phyloP scores from a whole-genome alignment of 2,329 filamentous ascomycete genomes.

The Phoma herbarum region DNA sequence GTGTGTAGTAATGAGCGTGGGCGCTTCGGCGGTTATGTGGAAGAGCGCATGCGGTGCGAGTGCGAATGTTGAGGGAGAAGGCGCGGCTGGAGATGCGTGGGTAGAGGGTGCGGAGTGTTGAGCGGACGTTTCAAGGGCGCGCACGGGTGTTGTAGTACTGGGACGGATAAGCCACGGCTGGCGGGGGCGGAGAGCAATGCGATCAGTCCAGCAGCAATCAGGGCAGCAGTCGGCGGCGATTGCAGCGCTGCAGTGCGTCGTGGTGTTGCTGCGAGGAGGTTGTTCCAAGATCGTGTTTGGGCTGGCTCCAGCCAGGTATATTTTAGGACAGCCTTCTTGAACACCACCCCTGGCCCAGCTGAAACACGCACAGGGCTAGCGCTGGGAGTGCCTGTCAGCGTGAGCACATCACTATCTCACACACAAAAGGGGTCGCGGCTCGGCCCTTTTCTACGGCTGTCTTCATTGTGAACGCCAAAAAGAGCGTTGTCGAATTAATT shows the following conservation, averaged over 20 bases:
- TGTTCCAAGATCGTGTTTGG: slow-evolving; percentile 12
- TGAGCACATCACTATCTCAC: slow-evolving; percentile 19
- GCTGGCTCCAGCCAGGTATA: slow-evolving; percentile 9
- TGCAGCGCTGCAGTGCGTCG: slow-evolving; percentile 5
- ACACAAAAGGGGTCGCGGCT: slow-evolving; percentile 12
- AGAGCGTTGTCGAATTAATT: not conserved
- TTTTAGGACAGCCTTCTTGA: slow-evolving; percentile 9
- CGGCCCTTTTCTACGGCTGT: slow-evolving; percentile 14
- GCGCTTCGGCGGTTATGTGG: slow-evolving; percentile 5
- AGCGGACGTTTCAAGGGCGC: slow-evolving; percentile 19
- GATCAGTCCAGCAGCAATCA: slow-evolving; percentile 1
- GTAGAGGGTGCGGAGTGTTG: slow-evolving; percentile 16
- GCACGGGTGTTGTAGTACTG: slow-evolving; percentile 17
- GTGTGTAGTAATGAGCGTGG: slow-evolving; percentile 18
- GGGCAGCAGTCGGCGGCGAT: slow-evolving; percentile 8
- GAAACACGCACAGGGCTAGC: slow-evolving; percentile 14
- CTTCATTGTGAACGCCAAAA: not conserved
- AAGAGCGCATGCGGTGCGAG: slow-evolving; percentile 16
- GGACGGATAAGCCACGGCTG: slow-evolving; percentile 11
- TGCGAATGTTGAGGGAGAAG: slow-evolving; percentile 5
- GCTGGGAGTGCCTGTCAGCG: slow-evolving; percentile 20
- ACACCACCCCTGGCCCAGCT: slow-evolving; percentile 19
- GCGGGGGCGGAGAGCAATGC: slow-evolving; percentile 11
- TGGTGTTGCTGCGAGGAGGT: slow-evolving; percentile 10
- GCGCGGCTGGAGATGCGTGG: slow-evolving; percentile 11